Base-by-base conservation (phyloP, 2,329 filamentous ascomycete genomes). In the Reticulascus tulasneorum region DNA sequence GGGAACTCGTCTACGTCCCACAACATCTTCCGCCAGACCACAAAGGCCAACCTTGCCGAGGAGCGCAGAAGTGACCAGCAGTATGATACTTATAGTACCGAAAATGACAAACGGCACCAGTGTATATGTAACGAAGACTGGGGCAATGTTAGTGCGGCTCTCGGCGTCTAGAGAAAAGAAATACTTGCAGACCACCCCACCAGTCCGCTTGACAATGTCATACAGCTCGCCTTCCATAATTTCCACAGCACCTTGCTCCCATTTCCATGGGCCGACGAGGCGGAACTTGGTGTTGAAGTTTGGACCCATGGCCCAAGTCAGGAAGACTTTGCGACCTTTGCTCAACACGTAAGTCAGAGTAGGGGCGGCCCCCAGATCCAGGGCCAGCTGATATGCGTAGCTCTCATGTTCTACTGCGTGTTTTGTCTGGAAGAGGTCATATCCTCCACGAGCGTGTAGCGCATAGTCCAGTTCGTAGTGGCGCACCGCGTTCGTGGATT, bases 271-370 rank as follows among this genome's bases (percentile, higher is more conserved):
- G 0, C 67, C 67, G 1, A 64, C 49, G 4, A 73, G 47, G 6
- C 67, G 57, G 37, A 73, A 73, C 41, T 73, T 73, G 21, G 64
- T 52, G 36, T 70, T 72, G 47, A 73, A 67, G 48, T 71, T 70
- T 20, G 67, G 59, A 0, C 67, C 62, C 51, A 72, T 62, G 2
- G 68, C 67, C 69, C 69, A 73, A 0, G 60, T 62, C 35, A 59
- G 62, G 6, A 62, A 53, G 8, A 67, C 35, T 39, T 60, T 64
- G 26, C 46, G 48, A 4, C 62, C 56, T 30, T 56, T 52, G 9
- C 44, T 47, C 35, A 58, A 33, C 5, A 71, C 50, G 20, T 64
- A 51, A 0, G 42, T 38, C 11, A 64, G 51, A 1, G 49, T 58
- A 1, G 67, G 66, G 0, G 66, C 67, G 4, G 66, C 49, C 3